Conservation (phyloP, 345 rosid species). For the Erucastrum elatum region DNA sequence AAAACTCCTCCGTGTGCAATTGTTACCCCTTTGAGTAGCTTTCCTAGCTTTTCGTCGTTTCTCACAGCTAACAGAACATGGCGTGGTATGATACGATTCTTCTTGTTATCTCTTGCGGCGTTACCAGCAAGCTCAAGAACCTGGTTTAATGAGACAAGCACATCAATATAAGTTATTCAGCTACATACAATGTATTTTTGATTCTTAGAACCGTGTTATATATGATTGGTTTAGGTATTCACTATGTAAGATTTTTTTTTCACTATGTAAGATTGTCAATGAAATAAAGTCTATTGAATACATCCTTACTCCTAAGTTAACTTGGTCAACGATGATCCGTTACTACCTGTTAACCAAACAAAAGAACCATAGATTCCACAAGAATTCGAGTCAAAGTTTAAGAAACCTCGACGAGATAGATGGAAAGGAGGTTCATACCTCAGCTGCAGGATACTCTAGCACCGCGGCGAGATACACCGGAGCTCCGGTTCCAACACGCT, state of each 20-base stretch:
- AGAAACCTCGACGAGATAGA: background rate
- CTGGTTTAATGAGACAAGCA: constrained; percentile 26
- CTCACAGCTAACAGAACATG: constrained; percentile 67
- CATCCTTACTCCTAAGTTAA: background rate
- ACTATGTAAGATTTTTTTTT: background rate
- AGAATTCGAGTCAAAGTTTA: background rate
- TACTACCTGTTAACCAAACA: background rate
- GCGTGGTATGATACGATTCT: constrained; percentile 69
- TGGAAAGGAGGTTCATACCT: constrained; percentile 37
- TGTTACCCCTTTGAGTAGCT: constrained; percentile 64
- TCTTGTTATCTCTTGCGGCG: constrained; percentile 76
- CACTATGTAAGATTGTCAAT: background rate
- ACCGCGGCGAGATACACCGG: constrained; percentile 83
- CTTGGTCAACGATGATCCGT: constrained; percentile 9
- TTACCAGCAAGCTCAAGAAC: constrained; percentile 76
- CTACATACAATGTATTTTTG: background rate
- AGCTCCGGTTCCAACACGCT: constrained; percentile 74
- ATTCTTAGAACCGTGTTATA: background rate
- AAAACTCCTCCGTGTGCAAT: constrained; percentile 83
- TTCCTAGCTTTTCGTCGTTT: constrained; percentile 74
- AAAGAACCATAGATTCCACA: background rate
- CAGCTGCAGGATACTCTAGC: constrained; percentile 80
- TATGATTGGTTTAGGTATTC: background rate
- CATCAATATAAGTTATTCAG: background rate
- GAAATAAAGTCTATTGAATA: background rate